Evolutionary conservation across 2,329 filamentous ascomycete species (phyloP), one percentile per base, ranked within the genome.

Genomic region (Mycosphaerella sp.): DNA sequence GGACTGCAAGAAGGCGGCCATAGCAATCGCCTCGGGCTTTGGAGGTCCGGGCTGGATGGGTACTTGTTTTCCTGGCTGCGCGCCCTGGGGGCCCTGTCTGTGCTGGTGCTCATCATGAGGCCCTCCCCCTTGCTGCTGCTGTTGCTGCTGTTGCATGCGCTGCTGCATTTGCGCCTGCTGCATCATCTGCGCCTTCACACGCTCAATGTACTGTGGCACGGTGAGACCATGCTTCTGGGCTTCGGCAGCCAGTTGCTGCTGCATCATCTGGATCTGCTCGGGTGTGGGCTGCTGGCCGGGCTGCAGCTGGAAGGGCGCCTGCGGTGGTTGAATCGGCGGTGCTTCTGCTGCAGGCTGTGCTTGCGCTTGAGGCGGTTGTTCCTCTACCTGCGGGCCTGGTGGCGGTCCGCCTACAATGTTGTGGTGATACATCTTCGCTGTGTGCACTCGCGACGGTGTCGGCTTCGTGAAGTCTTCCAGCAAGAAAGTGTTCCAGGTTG

Each of bases 261-360:
- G 88, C 79, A 96, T 93, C 53, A 80, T 79, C 53, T 82, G 81
- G 60, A 95, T 87, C 75, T 96, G 90, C 74, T 95, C 86, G 46
- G 87, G 90, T 17, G 85, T 83, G 34, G 89, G 89, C 62, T 77
- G 76, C 60, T 77, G 74, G 45, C 74, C 73, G 21, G 70, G 72
- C 23, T 45, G 44, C 44, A 53, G 38, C 31, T 53, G 41, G 36
- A 56, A 56, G 11, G 47, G 54, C 45, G 51, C 32, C 26, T 38
- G 54, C 38, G 42, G 50, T 34, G 48, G 48, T 39, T 34, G 48
- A 41, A 51, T 38, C 23, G 48, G 41, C 38, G 23, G 39, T 43
- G 38, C 48, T 45, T 42, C 23, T 45, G 48, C 39, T 12, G 29
- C n/a, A 21, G 40, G 40, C 29, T 51, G 29, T 39, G 40, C 39